phyloP scores from a whole-genome alignment of 768 basidiomycete species.

The Pleurotus salmoneostramineus region DNA sequence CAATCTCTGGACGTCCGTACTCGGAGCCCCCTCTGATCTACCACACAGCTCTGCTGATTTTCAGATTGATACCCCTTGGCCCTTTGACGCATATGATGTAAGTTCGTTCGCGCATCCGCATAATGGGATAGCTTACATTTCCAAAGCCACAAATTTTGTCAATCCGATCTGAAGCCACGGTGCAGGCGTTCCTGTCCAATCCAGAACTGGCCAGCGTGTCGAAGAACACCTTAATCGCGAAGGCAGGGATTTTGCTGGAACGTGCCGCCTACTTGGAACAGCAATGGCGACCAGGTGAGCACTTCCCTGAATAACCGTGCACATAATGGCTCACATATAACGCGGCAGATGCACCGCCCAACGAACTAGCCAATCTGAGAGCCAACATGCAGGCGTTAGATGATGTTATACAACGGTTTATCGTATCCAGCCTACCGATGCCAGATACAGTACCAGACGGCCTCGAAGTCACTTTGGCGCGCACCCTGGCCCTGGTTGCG shows the following conservation, averaged over 20 bases:
- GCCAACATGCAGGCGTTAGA: background rate
- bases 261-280: conserved; percentile 19
- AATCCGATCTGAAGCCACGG: conserved; percentile 15
- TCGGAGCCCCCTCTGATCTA: conserved; percentile 38
- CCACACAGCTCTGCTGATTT: conserved; percentile 30
- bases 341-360: background rate
- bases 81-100: conserved; percentile 18
- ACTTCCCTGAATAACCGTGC: background rate
- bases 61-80: conserved; percentile 32
- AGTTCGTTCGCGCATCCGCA: conserved; percentile 9
- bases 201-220: conserved; percentile 19
- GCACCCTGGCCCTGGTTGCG: background rate
- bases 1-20: conserved; percentile 40
- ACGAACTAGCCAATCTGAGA: background rate
- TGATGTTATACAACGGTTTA: background rate
- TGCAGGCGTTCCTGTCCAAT: conserved; percentile 21
- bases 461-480: background rate
- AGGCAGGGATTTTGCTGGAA: conserved; percentile 30
- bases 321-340: background rate
- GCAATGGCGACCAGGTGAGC: conserved; percentile 10
- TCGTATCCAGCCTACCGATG: background rate
- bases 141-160: background rate
- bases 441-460: background rate
- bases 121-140: background rate
- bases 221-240: conserved; percentile 20